Conservation (phyloP, 192 early-diverging fungal genomes). For the Umbelopsis sp. region DNA sequence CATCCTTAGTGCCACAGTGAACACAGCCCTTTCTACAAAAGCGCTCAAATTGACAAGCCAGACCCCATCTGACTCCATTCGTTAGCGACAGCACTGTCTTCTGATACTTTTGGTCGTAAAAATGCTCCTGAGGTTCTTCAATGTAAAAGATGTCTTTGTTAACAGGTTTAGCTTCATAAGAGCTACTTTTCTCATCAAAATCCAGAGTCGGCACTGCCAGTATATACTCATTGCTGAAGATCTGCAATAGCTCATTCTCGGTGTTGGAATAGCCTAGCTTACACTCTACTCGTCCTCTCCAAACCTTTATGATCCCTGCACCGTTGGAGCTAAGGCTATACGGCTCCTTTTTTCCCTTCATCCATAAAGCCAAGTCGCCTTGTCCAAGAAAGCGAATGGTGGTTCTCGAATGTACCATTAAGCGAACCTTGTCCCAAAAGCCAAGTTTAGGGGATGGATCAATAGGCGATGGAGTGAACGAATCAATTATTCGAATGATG, state of each 20-base stretch:
- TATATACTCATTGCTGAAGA: slow-evolving; percentile 36
- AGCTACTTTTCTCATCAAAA: background rate
- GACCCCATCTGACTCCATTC: slow-evolving; percentile 38
- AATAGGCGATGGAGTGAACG: slow-evolving; percentile 23
- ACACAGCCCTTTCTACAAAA: slow-evolving; percentile 3
- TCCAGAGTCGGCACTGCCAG: slow-evolving; percentile 35
- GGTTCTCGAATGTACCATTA: slow-evolving; percentile 34
- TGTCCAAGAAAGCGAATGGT: slow-evolving; percentile 24
- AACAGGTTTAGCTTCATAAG: background rate
- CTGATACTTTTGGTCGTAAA: slow-evolving; percentile 20
- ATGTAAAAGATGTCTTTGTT: slow-evolving; percentile 2
- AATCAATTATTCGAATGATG: slow-evolving; percentile 32
- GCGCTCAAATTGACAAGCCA: slow-evolving; percentile 41
- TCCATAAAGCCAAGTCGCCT: slow-evolving; percentile 32
- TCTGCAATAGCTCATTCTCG: slow-evolving; percentile 39
- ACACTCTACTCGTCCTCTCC: slow-evolving; percentile 30
- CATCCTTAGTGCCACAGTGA: background rate
- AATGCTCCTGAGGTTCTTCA: slow-evolving; percentile 8
- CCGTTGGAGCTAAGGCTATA: slow-evolving; percentile 32
- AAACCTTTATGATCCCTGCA: slow-evolving; percentile 38
- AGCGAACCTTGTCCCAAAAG: slow-evolving; percentile 41
- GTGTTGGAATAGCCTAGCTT: slow-evolving; percentile 37
- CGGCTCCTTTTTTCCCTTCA: slow-evolving; percentile 39
- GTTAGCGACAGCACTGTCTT: slow-evolving; percentile 34
- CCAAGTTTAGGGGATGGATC: slow-evolving; percentile 39